Evolutionary conservation across 495 filamentous ascomycete genomes (phyloP).

Genomic region (Talaromyces nanjingensis): DNA sequence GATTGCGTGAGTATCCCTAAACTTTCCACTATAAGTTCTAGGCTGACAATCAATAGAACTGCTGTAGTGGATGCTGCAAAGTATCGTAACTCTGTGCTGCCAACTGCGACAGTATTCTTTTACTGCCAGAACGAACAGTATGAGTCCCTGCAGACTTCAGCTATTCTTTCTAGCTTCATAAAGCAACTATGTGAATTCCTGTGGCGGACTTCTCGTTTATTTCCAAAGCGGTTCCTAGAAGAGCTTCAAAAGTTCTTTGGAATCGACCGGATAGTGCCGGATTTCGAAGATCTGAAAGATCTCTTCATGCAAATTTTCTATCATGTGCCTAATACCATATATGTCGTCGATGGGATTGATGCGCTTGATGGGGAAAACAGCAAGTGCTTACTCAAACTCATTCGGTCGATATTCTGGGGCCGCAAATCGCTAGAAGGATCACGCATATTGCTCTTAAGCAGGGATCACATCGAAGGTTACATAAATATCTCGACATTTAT

Average conservation of each 20-base stretch:
- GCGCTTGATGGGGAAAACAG: conserved; percentile 7
- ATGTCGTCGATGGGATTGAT: conserved; percentile 15
- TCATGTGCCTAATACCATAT: conserved; percentile 11
- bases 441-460: conserved; percentile 15
- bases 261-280: conserved; percentile 9
- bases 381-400: conserved; percentile 3
- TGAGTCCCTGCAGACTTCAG: neutral
- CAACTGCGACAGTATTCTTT: neutral
- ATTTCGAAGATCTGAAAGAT: conserved; percentile 16
- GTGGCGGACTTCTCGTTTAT: neutral
- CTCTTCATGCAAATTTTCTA: conserved; percentile 15
- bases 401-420: conserved; percentile 7
- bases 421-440: neutral
- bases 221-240: neutral
- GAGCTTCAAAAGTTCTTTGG: conserved; percentile 10
- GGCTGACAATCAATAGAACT: conserved; percentile 12
- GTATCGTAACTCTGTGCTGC: neutral
- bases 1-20: conserved; percentile 15
- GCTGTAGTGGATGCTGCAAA: conserved; percentile 13
- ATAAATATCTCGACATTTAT: conserved; percentile 16
- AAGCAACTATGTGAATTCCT: conserved; percentile 13
- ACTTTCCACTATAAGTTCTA: neutral
- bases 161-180: conserved; percentile 15
- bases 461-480: conserved; percentile 17
- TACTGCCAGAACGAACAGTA: conserved; percentile 11